These are phyloP conservation scores for Saxispiralis lemnorum DNA, from an alignment of 495 filamentous ascomycete genomes.

Conservation along the genomic window DNA sequence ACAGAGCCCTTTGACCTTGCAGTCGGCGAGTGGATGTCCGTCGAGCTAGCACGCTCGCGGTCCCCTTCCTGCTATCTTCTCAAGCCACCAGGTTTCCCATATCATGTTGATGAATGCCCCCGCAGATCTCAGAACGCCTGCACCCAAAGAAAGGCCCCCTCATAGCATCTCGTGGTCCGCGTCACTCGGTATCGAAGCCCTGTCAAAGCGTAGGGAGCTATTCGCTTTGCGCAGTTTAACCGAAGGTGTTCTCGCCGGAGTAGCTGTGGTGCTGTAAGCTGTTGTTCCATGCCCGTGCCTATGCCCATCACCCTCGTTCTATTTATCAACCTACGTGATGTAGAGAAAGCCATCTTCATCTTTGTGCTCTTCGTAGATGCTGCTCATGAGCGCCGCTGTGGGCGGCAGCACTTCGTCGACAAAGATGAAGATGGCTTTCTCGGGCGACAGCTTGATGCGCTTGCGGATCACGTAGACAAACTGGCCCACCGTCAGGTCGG, in stretches of 20 bases:
- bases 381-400: constrained; percentile 95
- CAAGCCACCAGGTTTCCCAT: too few relatives aligned
- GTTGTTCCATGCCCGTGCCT: background rate
- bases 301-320: background rate
- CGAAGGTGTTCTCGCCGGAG: constrained; percentile 99
- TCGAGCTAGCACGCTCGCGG: too few relatives aligned
- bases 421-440: constrained; percentile 99
- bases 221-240: constrained; percentile 26
- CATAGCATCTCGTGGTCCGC: too few relatives aligned
- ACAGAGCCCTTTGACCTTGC: too few relatives aligned
- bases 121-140: too few relatives aligned
- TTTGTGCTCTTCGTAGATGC: constrained; percentile 98
- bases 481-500: constrained; percentile 96
- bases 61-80: too few relatives aligned
- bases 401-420: constrained; percentile 96
- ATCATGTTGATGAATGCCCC: too few relatives aligned
- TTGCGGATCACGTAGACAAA: constrained; percentile 99
- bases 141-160: too few relatives aligned
- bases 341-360: constrained; percentile 43
- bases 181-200: too few relatives aligned
- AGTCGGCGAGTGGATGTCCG: too few relatives aligned
- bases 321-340: constrained; percentile 41
- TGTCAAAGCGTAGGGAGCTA: too few relatives aligned
- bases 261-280: constrained; percentile 45
- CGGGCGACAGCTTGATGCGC: constrained; percentile 96